Conservation (phyloP, 164 flowering plant species). For the Nymphaea thermarum region DNA sequence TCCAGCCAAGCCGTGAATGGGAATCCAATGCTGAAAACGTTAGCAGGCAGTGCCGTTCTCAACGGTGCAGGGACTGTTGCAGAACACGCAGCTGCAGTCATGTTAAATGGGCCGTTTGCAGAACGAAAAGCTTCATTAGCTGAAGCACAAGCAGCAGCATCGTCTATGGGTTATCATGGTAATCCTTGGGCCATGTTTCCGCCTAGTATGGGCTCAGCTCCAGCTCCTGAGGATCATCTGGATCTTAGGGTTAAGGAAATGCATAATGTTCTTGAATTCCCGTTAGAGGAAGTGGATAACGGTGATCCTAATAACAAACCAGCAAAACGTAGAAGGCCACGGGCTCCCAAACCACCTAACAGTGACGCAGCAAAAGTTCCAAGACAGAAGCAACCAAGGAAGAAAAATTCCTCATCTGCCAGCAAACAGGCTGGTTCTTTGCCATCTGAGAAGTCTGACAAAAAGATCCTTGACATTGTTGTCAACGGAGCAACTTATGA, state of each 20-base stretch:
- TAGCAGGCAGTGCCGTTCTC: background rate
- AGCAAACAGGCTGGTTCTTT: background rate
- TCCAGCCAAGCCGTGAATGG: background rate
- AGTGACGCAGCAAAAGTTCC: slow-evolving; percentile 5
- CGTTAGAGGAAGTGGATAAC: background rate
- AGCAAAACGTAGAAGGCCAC: slow-evolving; percentile 1
- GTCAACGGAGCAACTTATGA: slow-evolving; percentile 23
- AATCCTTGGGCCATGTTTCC: background rate
- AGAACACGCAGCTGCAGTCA: background rate
- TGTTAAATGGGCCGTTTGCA: background rate
- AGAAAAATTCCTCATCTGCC: background rate
- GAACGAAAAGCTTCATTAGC: background rate
- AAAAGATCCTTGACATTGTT: slow-evolving; percentile 17
- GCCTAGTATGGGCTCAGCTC: background rate
- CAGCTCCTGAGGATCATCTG: background rate
- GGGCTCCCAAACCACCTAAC: slow-evolving; percentile 3
- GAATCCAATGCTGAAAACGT: background rate
- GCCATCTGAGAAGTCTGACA: background rate
- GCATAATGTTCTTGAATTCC: background rate
- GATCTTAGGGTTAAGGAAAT: background rate
- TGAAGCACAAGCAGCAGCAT: background rate
- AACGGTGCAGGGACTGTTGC: background rate
- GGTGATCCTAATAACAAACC: background rate
- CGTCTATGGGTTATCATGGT: background rate
- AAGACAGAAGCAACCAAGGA: background rate